Percentiles rank a stretch among this genome's conserved stretches.
Evolutionary conservation across 2,329 filamentous ascomycete genomes (phyloP).

Genomic region (Fusarium piperis): DNA sequence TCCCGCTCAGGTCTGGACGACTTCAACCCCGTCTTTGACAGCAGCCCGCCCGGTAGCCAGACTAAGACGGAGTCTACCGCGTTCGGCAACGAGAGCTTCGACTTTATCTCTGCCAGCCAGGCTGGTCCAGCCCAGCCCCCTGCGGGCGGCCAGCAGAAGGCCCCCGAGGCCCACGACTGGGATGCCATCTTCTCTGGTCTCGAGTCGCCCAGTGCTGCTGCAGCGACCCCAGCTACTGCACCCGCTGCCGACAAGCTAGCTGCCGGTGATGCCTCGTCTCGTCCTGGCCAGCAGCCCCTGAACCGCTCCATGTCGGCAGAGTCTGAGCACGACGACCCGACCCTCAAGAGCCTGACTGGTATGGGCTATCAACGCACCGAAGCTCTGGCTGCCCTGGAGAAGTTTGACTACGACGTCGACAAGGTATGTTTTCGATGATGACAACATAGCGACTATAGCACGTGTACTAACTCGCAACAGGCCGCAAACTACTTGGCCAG

Average conservation of each 20-base stretch:
- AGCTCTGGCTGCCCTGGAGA: constrained; percentile 84
- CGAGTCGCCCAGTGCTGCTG: constrained; percentile 61
- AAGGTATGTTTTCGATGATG: constrained; percentile 68
- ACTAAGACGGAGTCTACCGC: constrained; percentile 63
- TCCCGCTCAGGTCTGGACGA: constrained; percentile 77
- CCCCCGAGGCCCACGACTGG: constrained; percentile 79
- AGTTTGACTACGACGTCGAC: constrained; percentile 95
- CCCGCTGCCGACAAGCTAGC: constrained; percentile 31
- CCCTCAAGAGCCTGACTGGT: constrained; percentile 85
- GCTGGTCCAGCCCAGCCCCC: constrained; percentile 48
- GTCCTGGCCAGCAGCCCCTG: constrained; percentile 42
- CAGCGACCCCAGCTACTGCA: constrained; percentile 35
- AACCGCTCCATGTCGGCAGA: constrained; percentile 72
- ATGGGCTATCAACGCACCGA: constrained; percentile 87
- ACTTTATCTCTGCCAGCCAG: constrained; percentile 60
- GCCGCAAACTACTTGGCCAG: constrained; percentile 66
- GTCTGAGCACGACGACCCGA: constrained; percentile 88
- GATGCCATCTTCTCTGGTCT: constrained; percentile 91
- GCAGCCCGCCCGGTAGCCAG: constrained; percentile 65
- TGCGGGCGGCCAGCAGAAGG: constrained; percentile 51
- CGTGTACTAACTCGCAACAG: constrained; percentile 37
- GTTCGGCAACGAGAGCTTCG: constrained; percentile 67
- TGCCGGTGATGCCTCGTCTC: constrained; percentile 12
- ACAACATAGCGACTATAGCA: neutral
- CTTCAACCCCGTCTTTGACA: constrained; percentile 86